Percentiles rank a stretch among this genome's conserved stretches.
phyloP scores from a whole-genome alignment of 2,329 filamentous ascomycete species.

The Talaromyces sp. region DNA sequence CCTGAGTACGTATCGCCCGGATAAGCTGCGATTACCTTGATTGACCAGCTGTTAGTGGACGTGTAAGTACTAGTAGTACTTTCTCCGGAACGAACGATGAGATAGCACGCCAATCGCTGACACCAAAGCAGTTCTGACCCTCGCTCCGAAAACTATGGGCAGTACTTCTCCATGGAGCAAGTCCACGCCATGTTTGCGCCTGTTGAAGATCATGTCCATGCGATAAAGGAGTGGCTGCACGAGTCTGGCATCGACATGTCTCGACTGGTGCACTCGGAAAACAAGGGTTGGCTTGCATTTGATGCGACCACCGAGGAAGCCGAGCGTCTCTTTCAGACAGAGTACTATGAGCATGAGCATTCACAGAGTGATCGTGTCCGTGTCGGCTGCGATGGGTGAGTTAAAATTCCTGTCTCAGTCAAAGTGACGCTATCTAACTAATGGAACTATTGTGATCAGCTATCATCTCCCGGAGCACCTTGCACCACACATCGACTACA shows the following conservation, averaged over 20 bases:
- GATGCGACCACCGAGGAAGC: conserved; percentile 22
- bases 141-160: conserved; percentile 6
- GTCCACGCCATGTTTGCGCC: conserved; percentile 23
- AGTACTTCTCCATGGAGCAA: conserved; percentile 9
- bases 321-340: conserved; percentile 21
- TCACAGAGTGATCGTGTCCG: conserved; percentile 14
- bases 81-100: not conserved
- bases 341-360: conserved; percentile 23
- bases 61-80: conserved; percentile 7
- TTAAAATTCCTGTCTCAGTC: not conserved
- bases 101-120: not conserved
- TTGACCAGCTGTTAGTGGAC: not conserved
- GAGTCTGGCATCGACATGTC: conserved; percentile 14
- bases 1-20: conserved; percentile 21
- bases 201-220: conserved; percentile 17
- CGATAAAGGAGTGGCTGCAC: conserved; percentile 22
- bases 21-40: not conserved
- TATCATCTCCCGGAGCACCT: conserved; percentile 11
- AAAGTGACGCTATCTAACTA: not conserved
- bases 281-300: conserved; percentile 28
- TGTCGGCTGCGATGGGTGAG: conserved; percentile 10
- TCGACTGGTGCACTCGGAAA: conserved; percentile 25
- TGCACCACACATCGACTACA: conserved; percentile 9
- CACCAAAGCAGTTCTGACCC: conserved; percentile 6
- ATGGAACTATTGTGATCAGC: not conserved